Base-by-base conservation (phyloP, 768 basidiomycete species). In the Pleurotus sapidus region DNA sequence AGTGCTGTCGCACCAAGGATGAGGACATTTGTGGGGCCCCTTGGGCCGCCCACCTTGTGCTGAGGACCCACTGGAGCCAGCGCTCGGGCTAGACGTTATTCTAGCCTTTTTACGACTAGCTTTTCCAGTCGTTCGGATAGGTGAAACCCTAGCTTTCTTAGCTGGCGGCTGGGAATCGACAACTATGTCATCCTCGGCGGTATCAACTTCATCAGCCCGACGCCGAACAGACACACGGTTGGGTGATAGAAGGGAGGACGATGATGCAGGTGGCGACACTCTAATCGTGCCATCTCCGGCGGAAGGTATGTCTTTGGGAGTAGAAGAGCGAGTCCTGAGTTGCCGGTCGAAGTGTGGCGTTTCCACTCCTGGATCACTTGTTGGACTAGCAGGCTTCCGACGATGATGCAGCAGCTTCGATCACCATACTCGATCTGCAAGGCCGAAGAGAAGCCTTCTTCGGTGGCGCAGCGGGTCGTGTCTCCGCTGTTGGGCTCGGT, bases 1-100 rank as follows among this genome's bases (percentile, higher is more conserved):
- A 15, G 51, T 54, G 51, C 51, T 54, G 17, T 18, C 39, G 18
- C 51, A 54, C 51, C 51, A 54, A 8, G 51, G 51, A 15, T 54
- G 37, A 4, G 51, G 51, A 25, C 51, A 54, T 25, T 40, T 42
- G 23, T 27, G 42, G 17, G 37, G 51, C 51, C 30, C 23, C 17
- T 54, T 42, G 8, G 51, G 15, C n/a, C 39, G 51, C 17, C 18
- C 20, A 27, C 20, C 15, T 34, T 20, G 49, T 15, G 49, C n/a
- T 15, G 49, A 50, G 27, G 49, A 50, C 24, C 49, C 49, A 34
- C 49, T 50, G 37, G 49, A 50, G 24, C 23, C 37, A 54, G 51
- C 18, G 42, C 38, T n/a, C 23, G 38, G 20, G 38, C 51, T 42
- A 14, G 51, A n/a, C 7, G 51, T 24, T 24, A 40, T 54, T 39